These are phyloP conservation scores for Melaleuca quinquenervia DNA, from an alignment of 345 rosid genomes.

Conservation along the genomic window DNA sequence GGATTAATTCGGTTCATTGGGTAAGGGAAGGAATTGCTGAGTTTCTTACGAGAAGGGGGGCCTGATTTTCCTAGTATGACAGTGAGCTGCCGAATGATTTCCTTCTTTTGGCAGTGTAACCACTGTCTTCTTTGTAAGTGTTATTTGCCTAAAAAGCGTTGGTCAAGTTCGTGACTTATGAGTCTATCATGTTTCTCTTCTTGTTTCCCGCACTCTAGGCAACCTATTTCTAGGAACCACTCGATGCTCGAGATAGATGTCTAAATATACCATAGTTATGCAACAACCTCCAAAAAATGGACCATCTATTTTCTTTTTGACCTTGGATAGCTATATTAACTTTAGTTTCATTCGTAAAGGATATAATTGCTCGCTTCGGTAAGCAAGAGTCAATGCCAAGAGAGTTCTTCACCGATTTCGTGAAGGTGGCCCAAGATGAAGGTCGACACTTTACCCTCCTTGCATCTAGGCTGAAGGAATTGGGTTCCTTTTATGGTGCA, in stretches of 20 bases:
- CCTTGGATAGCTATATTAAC: not conserved
- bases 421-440: slow-evolving; percentile 84
- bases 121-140: not conserved
- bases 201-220: not conserved
- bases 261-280: not conserved
- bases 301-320: not conserved
- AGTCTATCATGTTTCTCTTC: not conserved
- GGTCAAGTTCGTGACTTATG: not conserved
- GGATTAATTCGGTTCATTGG: not conserved
- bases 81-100: not conserved
- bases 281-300: not conserved
- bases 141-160: not conserved
- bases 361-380: slow-evolving; percentile 87
- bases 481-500: slow-evolving; percentile 73
- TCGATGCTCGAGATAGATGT: not conserved
- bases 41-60: not conserved
- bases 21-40: not conserved
- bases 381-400: slow-evolving; percentile 89
- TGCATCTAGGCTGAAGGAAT: slow-evolving; percentile 55
- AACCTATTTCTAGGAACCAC: not conserved
- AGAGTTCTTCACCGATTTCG: slow-evolving; percentile 83
- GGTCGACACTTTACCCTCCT: slow-evolving; percentile 80
- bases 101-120: not conserved
- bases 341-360: slow-evolving; percentile 22
- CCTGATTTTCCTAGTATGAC: not conserved